phyloP scores from a whole-genome alignment of 208 protist genomes.

The Wallacemonas sp. region DNA sequence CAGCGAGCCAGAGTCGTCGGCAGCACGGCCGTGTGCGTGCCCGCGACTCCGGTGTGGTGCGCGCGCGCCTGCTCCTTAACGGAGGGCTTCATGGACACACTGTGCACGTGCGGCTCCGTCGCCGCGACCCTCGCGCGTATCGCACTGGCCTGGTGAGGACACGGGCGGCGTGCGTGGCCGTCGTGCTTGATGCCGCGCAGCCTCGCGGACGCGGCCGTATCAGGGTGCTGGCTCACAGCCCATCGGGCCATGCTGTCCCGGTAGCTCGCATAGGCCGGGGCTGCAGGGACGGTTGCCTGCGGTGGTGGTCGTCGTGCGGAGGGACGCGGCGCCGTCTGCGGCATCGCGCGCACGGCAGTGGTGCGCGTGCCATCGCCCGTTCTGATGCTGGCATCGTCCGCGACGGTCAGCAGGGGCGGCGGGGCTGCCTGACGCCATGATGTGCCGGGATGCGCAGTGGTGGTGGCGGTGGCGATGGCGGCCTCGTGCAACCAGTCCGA shows the following conservation, averaged over 20 bases:
- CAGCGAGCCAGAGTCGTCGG: slow-evolving; percentile 24
- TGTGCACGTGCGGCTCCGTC: slow-evolving; percentile 27
- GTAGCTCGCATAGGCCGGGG: neutral
- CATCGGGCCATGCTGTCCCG: neutral
- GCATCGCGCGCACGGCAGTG: neutral
- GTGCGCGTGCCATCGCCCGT: neutral
- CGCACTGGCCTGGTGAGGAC: slow-evolving; percentile 23
- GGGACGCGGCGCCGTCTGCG: neutral
- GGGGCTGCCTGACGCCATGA: neutral
- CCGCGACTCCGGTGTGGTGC: slow-evolving; percentile 9
- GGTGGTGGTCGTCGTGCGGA: neutral
- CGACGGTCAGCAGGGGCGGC: slow-evolving; percentile 1
- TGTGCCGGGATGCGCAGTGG: neutral
- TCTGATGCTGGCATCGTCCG: neutral
- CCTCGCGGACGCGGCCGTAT: neutral
- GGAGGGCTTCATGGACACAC: slow-evolving; percentile 15
- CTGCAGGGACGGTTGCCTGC: neutral
- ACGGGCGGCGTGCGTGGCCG: slow-evolving; percentile 7
- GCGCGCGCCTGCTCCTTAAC: slow-evolving; percentile 13
- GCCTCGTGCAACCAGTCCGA: neutral
- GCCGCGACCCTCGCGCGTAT: slow-evolving; percentile 18
- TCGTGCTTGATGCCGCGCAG: neutral
- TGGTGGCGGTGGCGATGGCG: neutral
- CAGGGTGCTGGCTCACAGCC: neutral
- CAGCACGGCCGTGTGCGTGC: neutral